Percentiles rank a stretch among this genome's conserved stretches.
Evolutionary conservation across 2,329 filamentous ascomycete species (phyloP).

Genomic region (Scedosporium boydii): DNA sequence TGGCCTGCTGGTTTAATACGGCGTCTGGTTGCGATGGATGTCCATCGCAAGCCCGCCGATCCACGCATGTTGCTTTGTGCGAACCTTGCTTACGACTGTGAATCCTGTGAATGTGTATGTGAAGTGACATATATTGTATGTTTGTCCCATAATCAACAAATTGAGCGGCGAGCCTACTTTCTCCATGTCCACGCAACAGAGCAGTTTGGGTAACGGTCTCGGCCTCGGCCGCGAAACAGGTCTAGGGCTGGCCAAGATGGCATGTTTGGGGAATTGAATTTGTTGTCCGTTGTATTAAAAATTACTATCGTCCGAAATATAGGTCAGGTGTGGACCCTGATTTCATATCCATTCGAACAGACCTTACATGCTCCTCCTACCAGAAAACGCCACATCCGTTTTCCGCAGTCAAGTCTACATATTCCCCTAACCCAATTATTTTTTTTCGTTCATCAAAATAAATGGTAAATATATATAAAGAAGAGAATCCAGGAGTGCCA

Average conservation of each 20-base stretch:
- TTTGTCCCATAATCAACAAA: background rate
- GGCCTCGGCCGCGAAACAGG: background rate
- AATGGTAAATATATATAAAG: background rate
- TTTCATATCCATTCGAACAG: background rate
- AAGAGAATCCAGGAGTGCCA: background rate
- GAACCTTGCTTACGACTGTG: background rate
- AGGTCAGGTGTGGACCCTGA: background rate
- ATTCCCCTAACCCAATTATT: background rate
- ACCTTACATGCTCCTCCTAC: background rate
- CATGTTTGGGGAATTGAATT: background rate
- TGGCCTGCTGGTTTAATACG: slow-evolving; percentile 4
- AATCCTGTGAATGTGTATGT: background rate
- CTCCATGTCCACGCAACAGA: too few species aligned
- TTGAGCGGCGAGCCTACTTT: background rate
- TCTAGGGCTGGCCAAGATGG: background rate
- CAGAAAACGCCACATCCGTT: background rate
- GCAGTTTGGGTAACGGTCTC: too few species aligned
- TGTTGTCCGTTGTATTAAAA: background rate
- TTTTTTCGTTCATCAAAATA: background rate
- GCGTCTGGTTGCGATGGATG: background rate
- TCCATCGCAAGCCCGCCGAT: slow-evolving; percentile 1
- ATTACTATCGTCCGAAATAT: background rate
- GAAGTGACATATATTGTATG: too few species aligned
- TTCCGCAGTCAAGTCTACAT: background rate
- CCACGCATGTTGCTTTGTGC: slow-evolving; percentile 2